phyloP scores from a whole-genome alignment of 306 rosid species.

The Abrus pulchellus region DNA sequence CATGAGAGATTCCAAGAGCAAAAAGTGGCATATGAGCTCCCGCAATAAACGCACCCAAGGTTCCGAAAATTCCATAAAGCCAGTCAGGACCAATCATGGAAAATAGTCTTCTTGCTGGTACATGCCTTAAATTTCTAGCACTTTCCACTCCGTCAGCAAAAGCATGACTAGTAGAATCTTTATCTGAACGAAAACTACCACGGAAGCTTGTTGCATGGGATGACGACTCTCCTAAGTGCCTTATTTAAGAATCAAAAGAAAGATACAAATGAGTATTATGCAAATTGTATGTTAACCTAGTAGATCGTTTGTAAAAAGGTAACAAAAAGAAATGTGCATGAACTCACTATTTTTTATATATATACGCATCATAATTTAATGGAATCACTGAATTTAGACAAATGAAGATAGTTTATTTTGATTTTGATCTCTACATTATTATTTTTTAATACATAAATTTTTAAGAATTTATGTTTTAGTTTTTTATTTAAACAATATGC shows the following conservation, averaged over 20 bases:
- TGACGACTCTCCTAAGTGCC: constrained; percentile 62
- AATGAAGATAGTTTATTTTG: too few relatives aligned
- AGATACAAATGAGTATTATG: not conserved
- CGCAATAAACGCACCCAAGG: constrained; percentile 76
- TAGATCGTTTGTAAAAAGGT: not conserved
- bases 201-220: constrained; percentile 77
- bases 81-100: constrained; percentile 91
- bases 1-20: constrained; percentile 93
- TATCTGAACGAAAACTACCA: constrained; percentile 85
- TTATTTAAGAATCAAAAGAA: constrained; percentile 53
- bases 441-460: too few relatives aligned
- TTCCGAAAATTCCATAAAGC: constrained; percentile 77
- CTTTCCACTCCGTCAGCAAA: constrained; percentile 63
- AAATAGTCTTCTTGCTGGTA: constrained; percentile 68
- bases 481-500: too few relatives aligned
- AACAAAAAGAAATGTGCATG: not conserved
- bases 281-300: not conserved
- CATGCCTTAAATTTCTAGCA: constrained; percentile 49
- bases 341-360: constrained; percentile 12
- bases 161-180: constrained; percentile 62
- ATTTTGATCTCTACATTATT: too few relatives aligned
- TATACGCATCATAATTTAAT: not conserved
- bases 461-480: too few relatives aligned
- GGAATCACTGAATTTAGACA: not conserved
- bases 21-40: constrained; percentile 96